Evolutionary conservation across 352 stramenopile species (phyloP).

Genomic region (Phytophthora pistaciae): DNA sequence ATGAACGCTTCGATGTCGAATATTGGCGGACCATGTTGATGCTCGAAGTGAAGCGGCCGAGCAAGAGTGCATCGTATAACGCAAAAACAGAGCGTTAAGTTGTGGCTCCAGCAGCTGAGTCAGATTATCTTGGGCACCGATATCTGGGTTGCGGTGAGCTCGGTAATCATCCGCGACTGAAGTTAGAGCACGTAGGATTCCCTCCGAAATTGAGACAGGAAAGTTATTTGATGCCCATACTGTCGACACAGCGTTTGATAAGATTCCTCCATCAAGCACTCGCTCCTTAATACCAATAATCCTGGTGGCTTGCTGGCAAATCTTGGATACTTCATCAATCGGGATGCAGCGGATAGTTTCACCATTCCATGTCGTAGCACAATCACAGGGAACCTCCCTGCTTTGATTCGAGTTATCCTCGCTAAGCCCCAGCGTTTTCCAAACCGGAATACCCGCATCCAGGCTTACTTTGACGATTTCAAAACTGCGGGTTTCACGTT

Average conservation of each 20-base stretch:
- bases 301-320: slow-evolving; percentile 45
- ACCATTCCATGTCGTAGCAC: slow-evolving; percentile 51
- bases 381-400: slow-evolving; percentile 35
- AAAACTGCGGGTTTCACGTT: slow-evolving; percentile 62
- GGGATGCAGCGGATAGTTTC: slow-evolving; percentile 39
- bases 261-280: slow-evolving; percentile 49
- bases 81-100: slow-evolving; percentile 44
- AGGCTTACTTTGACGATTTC: slow-evolving; percentile 78
- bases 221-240: slow-evolving; percentile 32
- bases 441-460: slow-evolving; percentile 70
- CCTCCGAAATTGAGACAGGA: slow-evolving; percentile 29
- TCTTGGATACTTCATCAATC: slow-evolving; percentile 31
- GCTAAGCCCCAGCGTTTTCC: slow-evolving; percentile 57
- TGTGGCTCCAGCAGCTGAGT: slow-evolving; percentile 52
- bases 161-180: slow-evolving; percentile 45
- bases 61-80: slow-evolving; percentile 51
- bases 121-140: slow-evolving; percentile 51
- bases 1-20: slow-evolving; percentile 63
- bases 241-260: slow-evolving; percentile 45
- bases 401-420: slow-evolving; percentile 14
- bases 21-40: slow-evolving; percentile 30
- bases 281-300: slow-evolving; percentile 60
- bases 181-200: slow-evolving; percentile 29
- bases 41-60: slow-evolving; percentile 30
- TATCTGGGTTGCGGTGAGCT: slow-evolving; percentile 48